Base-by-base conservation (phyloP, 768 basidiomycete species). In the Leucogyrophana mollusca region DNA sequence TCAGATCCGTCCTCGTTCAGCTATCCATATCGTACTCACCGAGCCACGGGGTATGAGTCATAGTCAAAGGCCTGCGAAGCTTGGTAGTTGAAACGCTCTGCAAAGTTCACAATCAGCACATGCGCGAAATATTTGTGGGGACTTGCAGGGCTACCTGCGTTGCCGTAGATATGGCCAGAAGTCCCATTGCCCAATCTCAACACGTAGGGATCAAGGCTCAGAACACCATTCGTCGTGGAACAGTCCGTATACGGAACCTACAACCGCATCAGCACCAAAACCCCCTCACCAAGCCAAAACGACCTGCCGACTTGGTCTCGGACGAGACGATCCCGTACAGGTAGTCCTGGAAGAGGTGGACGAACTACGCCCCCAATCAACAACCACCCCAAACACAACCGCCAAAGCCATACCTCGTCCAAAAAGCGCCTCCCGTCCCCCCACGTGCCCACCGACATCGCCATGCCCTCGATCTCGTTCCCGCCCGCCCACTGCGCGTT, bases 401-500 rank as follows among this genome's bases (percentile, higher is more conserved):
- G 17, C 5, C n/a, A 21, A 5, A 3, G 16, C 54, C 67, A 3
- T 24, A 77, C 74, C 68, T 79, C 76, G 44, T 79, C 66, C 40
- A 80, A 59, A 47, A 68, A 78, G 57, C 73, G 72, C 3, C 66
- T 71, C 17, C 72, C 78, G 45, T 76, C 77, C n/a, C 64, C 52
- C 2, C 58, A 62, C 8, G 52, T 47, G 47, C 70, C 71, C 7
- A 68, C 68, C 8, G 21, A 41, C 32, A 70, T 65, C 9, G 73
- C 76, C 34, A 80, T 80, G 0, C 73, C 77, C 54, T 81, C 79
- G 37, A 80, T 79, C 57, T 80, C 78, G 58, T 82, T 82, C 16
- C 79, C 79, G 7, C 77, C 79, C 7, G 80, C 79, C 79, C 80
- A 82, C 44, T 80, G 79, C 2, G 63, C 75, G 51, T 73, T 75